Percentiles rank a stretch among this genome's conserved stretches.
These are phyloP conservation scores for Apium graveolens DNA, from an alignment of 129 eudicot genomes.

Conservation along the genomic window DNA sequence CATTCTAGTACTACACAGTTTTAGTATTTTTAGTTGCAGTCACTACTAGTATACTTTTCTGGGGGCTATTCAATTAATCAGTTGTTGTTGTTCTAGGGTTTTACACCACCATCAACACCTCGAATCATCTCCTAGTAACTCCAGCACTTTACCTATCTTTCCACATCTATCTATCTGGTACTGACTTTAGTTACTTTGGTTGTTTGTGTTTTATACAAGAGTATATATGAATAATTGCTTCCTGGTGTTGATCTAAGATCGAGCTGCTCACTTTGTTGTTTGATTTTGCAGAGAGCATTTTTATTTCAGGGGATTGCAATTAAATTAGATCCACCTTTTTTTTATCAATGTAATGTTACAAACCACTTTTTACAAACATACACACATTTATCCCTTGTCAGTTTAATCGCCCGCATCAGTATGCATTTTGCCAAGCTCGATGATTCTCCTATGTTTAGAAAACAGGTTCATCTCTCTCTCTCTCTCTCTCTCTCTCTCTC, in stretches of 20 bases:
- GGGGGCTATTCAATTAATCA: neutral
- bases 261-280: constrained; percentile 2
- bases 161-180: neutral
- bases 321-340: constrained; percentile 4
- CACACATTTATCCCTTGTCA: neutral
- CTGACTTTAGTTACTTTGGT: neutral
- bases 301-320: neutral
- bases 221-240: neutral
- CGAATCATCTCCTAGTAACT: neutral
- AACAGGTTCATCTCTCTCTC: constrained; percentile 50
- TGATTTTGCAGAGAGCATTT: neutral
- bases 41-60: too few species aligned
- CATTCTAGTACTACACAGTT: neutral
- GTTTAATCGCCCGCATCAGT: constrained; percentile 12
- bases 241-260: constrained; percentile 23
- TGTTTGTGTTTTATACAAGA: neutral
- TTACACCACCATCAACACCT: constrained; percentile 14
- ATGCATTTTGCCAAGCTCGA: constrained; percentile 97
- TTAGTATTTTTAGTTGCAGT: too few species aligned
- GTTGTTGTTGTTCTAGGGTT: constrained; percentile 33
- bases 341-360: constrained; percentile 13
- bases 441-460: constrained; percentile 98
- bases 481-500: too few species aligned
- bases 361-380: neutral
- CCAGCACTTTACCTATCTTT: neutral